A percentile compares a stretch with the other conserved stretches of the same genome.
phyloP scores from a whole-genome alignment of 805 yeast genomes.

The Starmerella sp. region DNA sequence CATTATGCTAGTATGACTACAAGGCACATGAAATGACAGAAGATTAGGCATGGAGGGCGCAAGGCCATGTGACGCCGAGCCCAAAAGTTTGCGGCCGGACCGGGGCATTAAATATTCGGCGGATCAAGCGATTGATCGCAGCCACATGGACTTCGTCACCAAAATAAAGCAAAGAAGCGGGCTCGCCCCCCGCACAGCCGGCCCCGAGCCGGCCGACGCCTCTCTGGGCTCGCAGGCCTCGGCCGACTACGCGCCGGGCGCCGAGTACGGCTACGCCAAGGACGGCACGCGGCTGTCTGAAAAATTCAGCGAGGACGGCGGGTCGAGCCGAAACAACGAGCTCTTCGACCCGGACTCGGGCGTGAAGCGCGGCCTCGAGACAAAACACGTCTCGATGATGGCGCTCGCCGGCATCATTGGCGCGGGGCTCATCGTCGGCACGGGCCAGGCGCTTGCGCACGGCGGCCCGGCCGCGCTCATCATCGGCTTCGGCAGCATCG shows the following conservation, averaged over 20 bases:
- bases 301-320: neutral
- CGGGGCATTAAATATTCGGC: neutral
- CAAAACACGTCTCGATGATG: slow-evolving; percentile 67
- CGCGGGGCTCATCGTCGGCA: slow-evolving; percentile 63
- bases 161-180: neutral
- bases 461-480: slow-evolving; percentile 45
- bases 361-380: slow-evolving; percentile 37
- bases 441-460: slow-evolving; percentile 39
- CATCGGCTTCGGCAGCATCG: slow-evolving; percentile 40
- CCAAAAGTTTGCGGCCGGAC: neutral
- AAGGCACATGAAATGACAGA: slow-evolving; percentile 1
- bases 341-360: slow-evolving; percentile 30
- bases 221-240: neutral
- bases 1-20: neutral
- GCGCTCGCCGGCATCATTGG: slow-evolving; percentile 80
- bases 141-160: neutral
- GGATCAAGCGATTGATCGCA: neutral
- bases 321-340: neutral
- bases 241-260: neutral
- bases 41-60: neutral
- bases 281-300: neutral
- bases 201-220: neutral
- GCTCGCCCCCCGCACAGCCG: neutral
- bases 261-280: neutral
- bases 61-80: neutral